A percentile compares a stretch with the other conserved stretches of the same genome.
Evolutionary conservation across 2,329 filamentous ascomycete genomes (phyloP).

Genomic region (Botrytis fragariae): DNA sequence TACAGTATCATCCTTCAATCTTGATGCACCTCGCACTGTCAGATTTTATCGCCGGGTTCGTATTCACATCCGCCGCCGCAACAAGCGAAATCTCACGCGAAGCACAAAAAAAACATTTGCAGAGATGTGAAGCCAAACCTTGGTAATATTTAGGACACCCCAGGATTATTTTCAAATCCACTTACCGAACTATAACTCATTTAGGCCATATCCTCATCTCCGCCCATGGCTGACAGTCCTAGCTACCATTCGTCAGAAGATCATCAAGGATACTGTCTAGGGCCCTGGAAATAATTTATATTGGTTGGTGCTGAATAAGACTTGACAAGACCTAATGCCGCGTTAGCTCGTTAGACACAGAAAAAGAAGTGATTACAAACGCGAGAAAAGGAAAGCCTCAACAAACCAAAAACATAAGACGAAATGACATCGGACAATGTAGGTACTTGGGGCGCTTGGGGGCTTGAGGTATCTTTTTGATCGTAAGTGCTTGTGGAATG

Average conservation of each 20-base stretch:
- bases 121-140: background rate
- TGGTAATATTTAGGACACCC: background rate
- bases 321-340: slow-evolving; percentile 25
- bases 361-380: slow-evolving; percentile 10
- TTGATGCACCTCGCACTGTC: slow-evolving; percentile 9
- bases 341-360: slow-evolving; percentile 19
- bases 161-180: slow-evolving; percentile 4
- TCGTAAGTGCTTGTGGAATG: slow-evolving; percentile 15
- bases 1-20: slow-evolving; percentile 18
- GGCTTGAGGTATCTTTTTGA: slow-evolving; percentile 16
- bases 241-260: slow-evolving; percentile 6
- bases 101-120: background rate
- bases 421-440: slow-evolving; percentile 13
- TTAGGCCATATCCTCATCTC: slow-evolving; percentile 12
- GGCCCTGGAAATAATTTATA: background rate
- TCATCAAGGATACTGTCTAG: slow-evolving; percentile 9
- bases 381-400: slow-evolving; percentile 22
- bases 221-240: background rate
- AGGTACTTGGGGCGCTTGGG: slow-evolving; percentile 24
- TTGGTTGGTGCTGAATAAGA: slow-evolving; percentile 31
- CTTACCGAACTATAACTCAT: background rate
- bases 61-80: slow-evolving; percentile 21
- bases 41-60: slow-evolving; percentile 15
- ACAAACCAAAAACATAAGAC: slow-evolving; percentile 12
- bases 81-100: slow-evolving; percentile 16